Percentiles rank a stretch among this genome's conserved stretches.
These are phyloP conservation scores for Rhizopus delemar DNA, from an alignment of 371 early-diverging fungal genomes.

Conservation along the genomic window DNA sequence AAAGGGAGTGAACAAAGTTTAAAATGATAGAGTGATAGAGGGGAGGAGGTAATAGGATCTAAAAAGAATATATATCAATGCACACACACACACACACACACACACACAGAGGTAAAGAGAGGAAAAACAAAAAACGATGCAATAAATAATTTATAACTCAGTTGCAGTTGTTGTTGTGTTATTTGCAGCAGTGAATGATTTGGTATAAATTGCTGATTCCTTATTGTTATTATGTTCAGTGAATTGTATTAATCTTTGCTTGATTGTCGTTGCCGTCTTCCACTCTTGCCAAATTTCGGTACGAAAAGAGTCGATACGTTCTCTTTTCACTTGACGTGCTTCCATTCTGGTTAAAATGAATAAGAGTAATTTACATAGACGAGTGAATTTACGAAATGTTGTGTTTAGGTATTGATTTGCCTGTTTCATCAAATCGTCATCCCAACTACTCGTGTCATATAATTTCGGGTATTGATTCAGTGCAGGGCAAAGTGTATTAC, in stretches of 20 bases:
- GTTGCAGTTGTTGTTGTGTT: conserved; percentile 15
- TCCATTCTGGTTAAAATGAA: conserved; percentile 41
- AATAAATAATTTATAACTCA: neutral
- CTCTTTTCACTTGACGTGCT: conserved; percentile 24
- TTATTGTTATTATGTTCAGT: conserved; percentile 21
- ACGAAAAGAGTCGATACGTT: conserved; percentile 43
- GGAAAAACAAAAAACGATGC: too few relatives aligned
- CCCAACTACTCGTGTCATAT: conserved; percentile 6
- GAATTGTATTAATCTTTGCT: conserved; percentile 27
- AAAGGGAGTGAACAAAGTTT: neutral
- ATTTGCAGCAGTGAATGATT: conserved; percentile 9
- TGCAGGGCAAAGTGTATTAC: conserved; percentile 34
- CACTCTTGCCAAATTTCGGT: conserved; percentile 42
- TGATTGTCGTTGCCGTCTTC: conserved; percentile 32
- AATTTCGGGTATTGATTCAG: conserved; percentile 21
- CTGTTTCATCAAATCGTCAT: conserved; percentile 28
- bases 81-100: too few relatives aligned
- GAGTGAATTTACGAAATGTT: conserved; percentile 42
- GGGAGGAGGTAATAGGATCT: too few relatives aligned
- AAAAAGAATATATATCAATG: too few relatives aligned
- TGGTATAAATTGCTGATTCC: conserved; percentile 16
- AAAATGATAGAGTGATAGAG: neutral
- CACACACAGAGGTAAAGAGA: too few relatives aligned
- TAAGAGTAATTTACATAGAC: conserved; percentile 39
- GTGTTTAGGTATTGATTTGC: conserved; percentile 40